Percentiles rank a stretch among this genome's conserved stretches.
Evolutionary conservation across 306 rosid genomes (phyloP).

Genomic region (Trichosanthes cucumerina): DNA sequence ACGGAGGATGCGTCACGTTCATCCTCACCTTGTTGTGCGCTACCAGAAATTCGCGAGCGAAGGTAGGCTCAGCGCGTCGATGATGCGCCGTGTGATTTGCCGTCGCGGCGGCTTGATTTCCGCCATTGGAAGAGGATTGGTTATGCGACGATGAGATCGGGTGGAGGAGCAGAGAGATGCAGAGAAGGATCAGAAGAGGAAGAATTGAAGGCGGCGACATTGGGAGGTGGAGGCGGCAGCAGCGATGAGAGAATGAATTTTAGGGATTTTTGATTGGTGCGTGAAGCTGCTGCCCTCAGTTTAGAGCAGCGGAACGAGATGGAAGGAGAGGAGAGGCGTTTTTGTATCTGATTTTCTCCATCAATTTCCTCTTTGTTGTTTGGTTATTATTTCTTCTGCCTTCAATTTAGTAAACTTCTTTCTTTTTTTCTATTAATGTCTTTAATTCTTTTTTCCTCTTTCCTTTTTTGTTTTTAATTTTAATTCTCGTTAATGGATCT

Average conservation of each 20-base stretch:
- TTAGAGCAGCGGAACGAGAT: not conserved
- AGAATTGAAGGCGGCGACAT: not conserved
- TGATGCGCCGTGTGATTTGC: not conserved
- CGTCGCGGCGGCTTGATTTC: not conserved
- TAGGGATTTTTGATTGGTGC: not conserved
- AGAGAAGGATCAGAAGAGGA: not conserved
- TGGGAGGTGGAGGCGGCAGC: not conserved
- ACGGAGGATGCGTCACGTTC: not conserved
- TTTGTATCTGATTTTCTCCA: not conserved
- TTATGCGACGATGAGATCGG: not conserved
- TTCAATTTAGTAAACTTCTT: not conserved
- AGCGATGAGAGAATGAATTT: not conserved
- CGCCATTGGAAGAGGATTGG: not conserved
- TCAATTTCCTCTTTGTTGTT: not conserved
- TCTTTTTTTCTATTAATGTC: not conserved
- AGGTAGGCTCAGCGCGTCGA: not conserved
- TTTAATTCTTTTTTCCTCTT: not conserved
- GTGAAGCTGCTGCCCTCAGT: not conserved
- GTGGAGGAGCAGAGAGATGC: not conserved
- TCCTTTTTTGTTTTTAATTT: not conserved
- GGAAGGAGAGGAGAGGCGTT: not conserved
- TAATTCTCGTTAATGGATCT: not conserved
- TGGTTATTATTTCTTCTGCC: not conserved
- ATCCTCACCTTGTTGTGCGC: slow-evolving; percentile 46
- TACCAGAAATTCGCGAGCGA: slow-evolving; percentile 26